phyloP scores from a whole-genome alignment of 2,329 filamentous ascomycete species.

The Aulographum hederae region DNA sequence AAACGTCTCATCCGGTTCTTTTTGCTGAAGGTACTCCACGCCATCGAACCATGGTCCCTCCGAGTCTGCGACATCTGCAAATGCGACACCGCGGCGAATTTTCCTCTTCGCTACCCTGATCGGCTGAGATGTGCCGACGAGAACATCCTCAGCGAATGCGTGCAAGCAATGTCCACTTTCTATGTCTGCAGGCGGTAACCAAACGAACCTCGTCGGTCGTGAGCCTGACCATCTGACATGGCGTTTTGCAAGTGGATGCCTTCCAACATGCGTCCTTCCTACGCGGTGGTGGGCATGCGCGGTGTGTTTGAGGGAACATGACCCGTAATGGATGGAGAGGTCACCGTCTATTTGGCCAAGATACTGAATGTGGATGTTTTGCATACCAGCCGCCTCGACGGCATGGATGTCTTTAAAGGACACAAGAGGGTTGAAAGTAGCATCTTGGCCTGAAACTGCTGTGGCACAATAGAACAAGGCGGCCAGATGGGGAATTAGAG shows the following conservation, averaged over 20 bases:
- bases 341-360: constrained; percentile 23
- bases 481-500: too few species aligned
- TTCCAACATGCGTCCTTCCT: constrained; percentile 20
- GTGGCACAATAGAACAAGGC: too few species aligned
- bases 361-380: constrained; percentile 31
- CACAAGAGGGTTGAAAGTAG: too few species aligned
- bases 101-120: constrained; percentile 18
- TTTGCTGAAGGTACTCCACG: constrained; percentile 37
- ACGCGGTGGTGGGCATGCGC: constrained; percentile 25
- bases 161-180: constrained; percentile 23
- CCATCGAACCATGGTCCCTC: constrained; percentile 50
- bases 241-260: constrained; percentile 4
- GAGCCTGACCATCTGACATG: constrained; percentile 5
- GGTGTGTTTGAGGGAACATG: constrained; percentile 19
- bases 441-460: too few species aligned
- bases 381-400: constrained; percentile 22
- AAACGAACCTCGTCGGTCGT: constrained; percentile 27
- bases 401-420: too few species aligned
- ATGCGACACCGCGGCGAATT: constrained; percentile 14
- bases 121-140: constrained; percentile 24
- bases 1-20: constrained; percentile 33
- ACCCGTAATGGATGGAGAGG: constrained; percentile 25
- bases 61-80: constrained; percentile 30
- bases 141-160: constrained; percentile 20
- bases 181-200: constrained; percentile 24